Percentiles rank a stretch among this genome's conserved stretches.
These are phyloP conservation scores for Pelargonium cotyledonis DNA, from an alignment of 441 rosid genomes.

Conservation along the genomic window DNA sequence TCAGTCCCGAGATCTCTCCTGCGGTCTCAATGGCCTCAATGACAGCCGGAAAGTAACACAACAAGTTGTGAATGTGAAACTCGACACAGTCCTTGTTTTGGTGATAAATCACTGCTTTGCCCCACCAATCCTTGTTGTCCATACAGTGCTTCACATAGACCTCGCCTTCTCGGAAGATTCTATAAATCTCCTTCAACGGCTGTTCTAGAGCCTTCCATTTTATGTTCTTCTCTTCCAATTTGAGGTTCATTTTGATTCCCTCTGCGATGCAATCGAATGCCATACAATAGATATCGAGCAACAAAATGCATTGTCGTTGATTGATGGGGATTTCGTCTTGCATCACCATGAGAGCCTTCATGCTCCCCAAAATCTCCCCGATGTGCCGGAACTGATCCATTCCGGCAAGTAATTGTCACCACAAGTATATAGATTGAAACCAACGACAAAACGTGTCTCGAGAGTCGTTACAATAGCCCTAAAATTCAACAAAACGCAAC, in stretches of 20 bases:
- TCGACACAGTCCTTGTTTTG: constrained; percentile 79
- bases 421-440: too few species aligned
- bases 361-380: constrained; percentile 84
- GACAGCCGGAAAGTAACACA: constrained; percentile 56
- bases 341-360: constrained; percentile 80
- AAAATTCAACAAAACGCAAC: too few species aligned
- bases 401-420: neutral
- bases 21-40: constrained; percentile 81
- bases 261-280: constrained; percentile 67
- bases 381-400: constrained; percentile 94
- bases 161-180: constrained; percentile 86
- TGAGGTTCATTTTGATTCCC: constrained; percentile 61
- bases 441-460: too few species aligned
- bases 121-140: constrained; percentile 86
- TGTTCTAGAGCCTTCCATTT: constrained; percentile 86
- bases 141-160: constrained; percentile 57
- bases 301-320: constrained; percentile 58
- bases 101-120: constrained; percentile 55
- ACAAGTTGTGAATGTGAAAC: constrained; percentile 72
- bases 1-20: constrained; percentile 78
- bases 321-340: constrained; percentile 60
- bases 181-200: constrained; percentile 64
- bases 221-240: constrained; percentile 66
- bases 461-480: too few species aligned
- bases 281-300: constrained; percentile 50